Evolutionary conservation across 352 stramenopile species (phyloP), one percentile per base, ranked within the genome.

Genomic region (Thraustochytrium sp.): DNA sequence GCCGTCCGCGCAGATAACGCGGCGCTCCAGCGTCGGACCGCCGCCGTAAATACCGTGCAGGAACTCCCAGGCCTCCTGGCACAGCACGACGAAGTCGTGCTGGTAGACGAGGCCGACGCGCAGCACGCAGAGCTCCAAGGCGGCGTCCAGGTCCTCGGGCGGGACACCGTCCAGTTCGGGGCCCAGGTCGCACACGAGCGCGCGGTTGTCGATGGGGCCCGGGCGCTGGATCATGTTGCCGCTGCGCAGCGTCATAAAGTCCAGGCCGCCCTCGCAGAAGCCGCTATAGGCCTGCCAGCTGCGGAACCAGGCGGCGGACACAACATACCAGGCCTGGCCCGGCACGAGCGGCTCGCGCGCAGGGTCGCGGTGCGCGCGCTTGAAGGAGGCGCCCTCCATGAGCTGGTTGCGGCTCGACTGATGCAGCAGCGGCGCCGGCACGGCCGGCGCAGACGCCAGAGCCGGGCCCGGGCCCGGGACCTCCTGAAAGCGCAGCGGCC

Each of bases 201-300:
- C 68, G 46, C 68, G 46, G 49, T 80, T 80, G 37, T 80, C 68
- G 37, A 80, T 80, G 5, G 68, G 68, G 1, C 68, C 68, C 4
- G 68, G 68, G 18, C 68, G 46, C 42, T 64, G 8, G 0, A 68
- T 18, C 26, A 26, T 23, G 5, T 31, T 63, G 8, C 44, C 9
- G 31, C 53, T 80, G 37, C 37, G 65, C 65, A 55, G 49, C 13
- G 42, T 55, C 65, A 77, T 75, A 29, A 62, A 72, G 31, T 54
- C 40, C 18, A 75, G 8, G 26, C 42, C 46, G 3, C 53, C 68
- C 9, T 36, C 8, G 26, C 11, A 44, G 34, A 36, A 80, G 42
- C 68, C 68, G 31, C 34, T 63, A 26, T 80, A 80, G 37, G 46
- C 11, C 46, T 80, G 18, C 68, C 68, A 80, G 5, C 16, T 4